These are phyloP conservation scores for Linum usitatissimum DNA, from an alignment of 345 rosid species.

Conservation along the genomic window DNA sequence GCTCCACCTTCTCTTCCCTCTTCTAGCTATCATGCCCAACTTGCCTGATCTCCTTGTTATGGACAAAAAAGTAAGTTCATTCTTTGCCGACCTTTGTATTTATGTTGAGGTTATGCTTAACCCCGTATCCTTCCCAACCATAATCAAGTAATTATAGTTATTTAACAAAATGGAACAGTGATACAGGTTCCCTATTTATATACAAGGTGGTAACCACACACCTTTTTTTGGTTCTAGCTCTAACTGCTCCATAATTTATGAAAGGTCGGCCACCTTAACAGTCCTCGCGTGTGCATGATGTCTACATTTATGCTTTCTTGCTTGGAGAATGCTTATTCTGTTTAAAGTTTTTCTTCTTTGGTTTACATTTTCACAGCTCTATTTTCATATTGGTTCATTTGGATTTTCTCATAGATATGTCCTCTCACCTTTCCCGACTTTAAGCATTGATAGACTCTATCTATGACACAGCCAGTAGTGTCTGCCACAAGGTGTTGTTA, in stretches of 20 bases:
- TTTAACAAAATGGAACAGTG: background rate
- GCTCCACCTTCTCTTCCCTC: background rate
- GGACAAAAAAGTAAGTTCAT: background rate
- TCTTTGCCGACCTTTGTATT: background rate
- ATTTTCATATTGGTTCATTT: no score
- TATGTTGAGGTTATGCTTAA: background rate
- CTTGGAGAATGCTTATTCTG: no score
- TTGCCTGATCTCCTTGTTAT: background rate
- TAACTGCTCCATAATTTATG: background rate
- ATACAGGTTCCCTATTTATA: background rate
- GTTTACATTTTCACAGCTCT: no score
- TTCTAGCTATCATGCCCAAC: background rate
- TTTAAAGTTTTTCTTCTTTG: no score
- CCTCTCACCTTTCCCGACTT: no score
- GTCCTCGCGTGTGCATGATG: background rate
- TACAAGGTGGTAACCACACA: background rate
- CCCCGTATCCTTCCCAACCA: background rate
- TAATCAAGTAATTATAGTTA: no score
- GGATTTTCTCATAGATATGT: no score
- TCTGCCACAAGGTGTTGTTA: no score
- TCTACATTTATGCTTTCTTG: no score
- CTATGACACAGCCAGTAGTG: no score
- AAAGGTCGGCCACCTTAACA: background rate
- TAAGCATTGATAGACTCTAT: no score
- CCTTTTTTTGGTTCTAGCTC: background rate